Evolutionary conservation across 768 basidiomycete species (phyloP).

Genomic region (Tylopilus subfusipes): DNA sequence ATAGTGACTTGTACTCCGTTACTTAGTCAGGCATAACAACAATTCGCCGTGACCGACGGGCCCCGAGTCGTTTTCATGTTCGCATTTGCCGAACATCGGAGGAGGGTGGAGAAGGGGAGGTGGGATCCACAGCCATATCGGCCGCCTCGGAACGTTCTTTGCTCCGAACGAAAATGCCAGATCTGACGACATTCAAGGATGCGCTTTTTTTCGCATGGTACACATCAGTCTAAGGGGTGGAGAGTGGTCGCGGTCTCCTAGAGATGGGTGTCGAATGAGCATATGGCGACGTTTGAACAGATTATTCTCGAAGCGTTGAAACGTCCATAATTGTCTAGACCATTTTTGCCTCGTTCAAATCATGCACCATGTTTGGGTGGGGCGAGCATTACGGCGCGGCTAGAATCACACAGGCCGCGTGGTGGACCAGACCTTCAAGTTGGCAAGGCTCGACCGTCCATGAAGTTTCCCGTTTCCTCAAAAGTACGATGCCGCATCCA

Average conservation of each 20-base stretch:
- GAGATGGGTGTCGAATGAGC: neutral
- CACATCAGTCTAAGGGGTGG: neutral
- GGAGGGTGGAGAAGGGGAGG: neutral
- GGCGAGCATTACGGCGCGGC: constrained; percentile 1
- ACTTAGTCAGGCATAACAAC: neutral
- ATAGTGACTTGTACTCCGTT: neutral
- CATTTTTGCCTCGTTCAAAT: neutral
- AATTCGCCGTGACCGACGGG: neutral
- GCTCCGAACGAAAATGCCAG: neutral
- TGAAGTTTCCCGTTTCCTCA: constrained; percentile 1
- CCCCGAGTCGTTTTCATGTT: neutral
- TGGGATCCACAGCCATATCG: neutral
- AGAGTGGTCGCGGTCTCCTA: neutral
- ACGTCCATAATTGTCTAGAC: neutral
- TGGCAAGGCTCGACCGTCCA: neutral
- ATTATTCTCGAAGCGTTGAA: neutral
- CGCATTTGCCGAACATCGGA: neutral
- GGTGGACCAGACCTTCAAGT: neutral
- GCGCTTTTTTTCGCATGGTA: neutral
- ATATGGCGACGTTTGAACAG: neutral
- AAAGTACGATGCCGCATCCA: neutral
- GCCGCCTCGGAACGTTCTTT: neutral
- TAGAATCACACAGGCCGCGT: constrained; percentile 1
- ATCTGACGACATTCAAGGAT: neutral
- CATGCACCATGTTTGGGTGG: neutral